Base-by-base conservation (phyloP, 352 stramenopile genomes). In the Phytophthora cryptogea region DNA sequence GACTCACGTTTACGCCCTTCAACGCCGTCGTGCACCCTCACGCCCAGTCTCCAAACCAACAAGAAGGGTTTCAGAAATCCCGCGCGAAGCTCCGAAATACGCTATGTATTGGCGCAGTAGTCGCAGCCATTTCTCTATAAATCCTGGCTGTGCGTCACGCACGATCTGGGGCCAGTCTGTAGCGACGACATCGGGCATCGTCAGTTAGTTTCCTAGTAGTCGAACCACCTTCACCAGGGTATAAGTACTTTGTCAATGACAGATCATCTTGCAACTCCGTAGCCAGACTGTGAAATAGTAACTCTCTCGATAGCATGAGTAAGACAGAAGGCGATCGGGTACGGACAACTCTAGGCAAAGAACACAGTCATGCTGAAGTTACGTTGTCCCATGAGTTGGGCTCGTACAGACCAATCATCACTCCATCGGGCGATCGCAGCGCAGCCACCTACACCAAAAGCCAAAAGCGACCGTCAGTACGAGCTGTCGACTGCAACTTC, bases 331-430 rank as follows among this genome's bases (percentile, higher is more conserved):
- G 20, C 1, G 20, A 23, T 2, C 20, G 20, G 20, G 20, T 23
- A 23, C 20, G 20, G 20, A 23, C 20, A 23, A 23, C 20, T 23
- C 20, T 23, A 23, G 20, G 1, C 20, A 23, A 23, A 23, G 20
- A 23, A 23, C 20, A 23, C 1, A 23, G 20, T 68, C 65, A 92
- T 63, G 72, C 78, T 6, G 86, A 92, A 46, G 86, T 94, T 41
- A 91, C 86, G 45, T 88, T 91, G 5, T 92, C 83, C 83, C 83
- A 92, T 43, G 83, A 86, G 59, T 96, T 96, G 23, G 89, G 84
- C 57, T 97, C 88, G 63, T 97, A 97, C 23, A 97, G 75, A 4
- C 90, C 90, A 52, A 97, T 96, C 90, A 97, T 97, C 48, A 96
- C 85, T 39, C 90, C 90, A 61, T 97, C 90, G 0, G 90, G 90